Evolutionary conservation across 2,329 filamentous ascomycete species (phyloP), one percentile per base, ranked within the genome.

Genomic region (Calonectria fujianensis): DNA sequence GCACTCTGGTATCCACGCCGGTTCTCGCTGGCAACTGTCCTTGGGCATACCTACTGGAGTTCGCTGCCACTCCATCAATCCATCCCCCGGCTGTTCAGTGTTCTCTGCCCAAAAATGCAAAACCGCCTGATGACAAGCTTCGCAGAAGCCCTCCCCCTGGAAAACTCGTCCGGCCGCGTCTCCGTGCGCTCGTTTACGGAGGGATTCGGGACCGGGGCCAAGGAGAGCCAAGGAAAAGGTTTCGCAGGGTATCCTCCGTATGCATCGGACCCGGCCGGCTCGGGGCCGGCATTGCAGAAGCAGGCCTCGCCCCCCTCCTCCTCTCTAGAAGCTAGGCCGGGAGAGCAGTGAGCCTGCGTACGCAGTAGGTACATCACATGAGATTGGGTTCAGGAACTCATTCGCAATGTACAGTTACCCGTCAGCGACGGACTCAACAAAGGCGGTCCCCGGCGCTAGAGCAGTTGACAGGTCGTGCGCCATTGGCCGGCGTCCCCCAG

Each of bases 191-290:
- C 27, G 39, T 20, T 32, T 52, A 32, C 69, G 69, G 69, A 61
- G 32, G 61, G 69, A 71, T 41, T 71, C 69, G 69, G 69, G 50
- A 65, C 63, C 32, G 50, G 35, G 29, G 31, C 18, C 24, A 61
- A 61, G n/a, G 50, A 63, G 32, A 13, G 35, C 14, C 14, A 24
- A 41, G 39, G 39, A 63, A 63, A 61, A 39, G 37, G n/a, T 27
- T 61, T 48, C 35, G 35, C 59, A 31, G 48, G 59, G 69, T 48
- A 24, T 37, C 50, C 61, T 50, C 29, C 20, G 32, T 18, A 24
- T 45, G 59, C 61, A 71, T 57, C 69, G 50, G 69, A 54, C 48
- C 50, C 59, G 59, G 57, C 69, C 69, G 69, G 69, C 61, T 70
- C 69, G 69, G 57, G 57, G 48, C 57, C 69, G 69, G 69, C 50